phyloP scores from a whole-genome alignment of 352 stramenopile species.

The Phytophthora fragariae region DNA sequence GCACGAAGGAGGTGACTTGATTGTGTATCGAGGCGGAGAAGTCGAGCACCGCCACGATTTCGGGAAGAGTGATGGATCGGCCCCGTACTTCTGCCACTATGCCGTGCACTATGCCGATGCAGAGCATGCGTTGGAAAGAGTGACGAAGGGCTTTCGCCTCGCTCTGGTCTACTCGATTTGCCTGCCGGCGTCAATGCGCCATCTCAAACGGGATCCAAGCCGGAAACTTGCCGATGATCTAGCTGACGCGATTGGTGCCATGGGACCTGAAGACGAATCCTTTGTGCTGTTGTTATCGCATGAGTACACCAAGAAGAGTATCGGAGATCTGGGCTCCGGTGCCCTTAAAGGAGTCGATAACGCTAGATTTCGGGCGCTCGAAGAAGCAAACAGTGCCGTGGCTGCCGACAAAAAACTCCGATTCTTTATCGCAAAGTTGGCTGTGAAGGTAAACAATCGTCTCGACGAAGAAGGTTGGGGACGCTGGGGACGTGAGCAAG shows the following conservation, averaged over 20 bases:
- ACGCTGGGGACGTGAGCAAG: not conserved
- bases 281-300: not conserved
- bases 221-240: not conserved
- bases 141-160: slow-evolving; percentile 27
- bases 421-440: not conserved
- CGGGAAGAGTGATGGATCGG: not conserved
- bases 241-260: not conserved
- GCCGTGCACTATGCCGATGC: slow-evolving; percentile 35
- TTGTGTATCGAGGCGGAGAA: slow-evolving; percentile 8
- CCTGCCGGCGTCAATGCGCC: slow-evolving; percentile 18
- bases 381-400: not conserved
- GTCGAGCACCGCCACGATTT: slow-evolving; percentile 17
- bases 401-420: not conserved
- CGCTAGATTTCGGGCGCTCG: not conserved
- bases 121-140: slow-evolving; percentile 22
- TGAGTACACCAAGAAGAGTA: slow-evolving; percentile 1
- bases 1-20: slow-evolving; percentile 16
- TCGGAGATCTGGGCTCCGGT: not conserved
- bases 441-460: not conserved
- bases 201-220: not conserved
- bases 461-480: not conserved
- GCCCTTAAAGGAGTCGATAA: not conserved
- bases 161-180: slow-evolving; percentile 33
- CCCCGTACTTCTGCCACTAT: slow-evolving; percentile 13
- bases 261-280: not conserved